phyloP scores from a whole-genome alignment of 2,329 filamentous ascomycete genomes.

The Neopestalotiopsis sp. region DNA sequence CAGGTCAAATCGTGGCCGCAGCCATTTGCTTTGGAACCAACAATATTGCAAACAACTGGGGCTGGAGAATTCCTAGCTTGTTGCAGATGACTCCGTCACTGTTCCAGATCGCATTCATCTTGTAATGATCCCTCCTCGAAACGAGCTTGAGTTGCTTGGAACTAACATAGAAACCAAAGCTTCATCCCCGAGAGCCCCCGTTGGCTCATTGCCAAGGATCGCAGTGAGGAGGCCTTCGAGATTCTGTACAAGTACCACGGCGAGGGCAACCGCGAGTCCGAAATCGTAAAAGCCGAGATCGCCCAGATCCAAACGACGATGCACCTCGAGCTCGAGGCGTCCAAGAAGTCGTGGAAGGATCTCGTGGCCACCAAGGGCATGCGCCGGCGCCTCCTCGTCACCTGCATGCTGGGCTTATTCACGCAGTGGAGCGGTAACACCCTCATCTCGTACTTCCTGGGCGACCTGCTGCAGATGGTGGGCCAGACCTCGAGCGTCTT shows the following conservation, averaged over 20 bases:
- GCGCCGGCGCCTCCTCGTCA: constrained; percentile 54
- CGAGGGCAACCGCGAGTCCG: constrained; percentile 51
- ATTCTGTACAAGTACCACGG: constrained; percentile 46
- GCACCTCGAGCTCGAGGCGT: constrained; percentile 53
- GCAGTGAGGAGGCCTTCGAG: constrained; percentile 36
- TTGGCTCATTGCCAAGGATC: constrained; percentile 37
- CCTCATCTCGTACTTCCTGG: constrained; percentile 49
- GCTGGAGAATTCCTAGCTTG: constrained; percentile 51
- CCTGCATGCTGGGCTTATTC: constrained; percentile 56
- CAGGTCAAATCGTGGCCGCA: constrained; percentile 56
- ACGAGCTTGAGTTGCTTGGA: background rate
- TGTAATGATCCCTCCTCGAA: constrained; percentile 31
- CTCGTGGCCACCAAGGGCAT: constrained; percentile 57
- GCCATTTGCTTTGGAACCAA: constrained; percentile 57
- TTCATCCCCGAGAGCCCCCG: constrained; percentile 38
- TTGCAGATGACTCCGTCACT: constrained; percentile 52
- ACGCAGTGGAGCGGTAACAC: constrained; percentile 61
- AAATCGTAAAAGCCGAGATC: constrained; percentile 44
- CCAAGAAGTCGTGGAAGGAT: constrained; percentile 59
- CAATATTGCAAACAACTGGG: constrained; percentile 42
- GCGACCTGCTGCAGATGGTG: constrained; percentile 50
- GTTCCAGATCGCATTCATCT: constrained; percentile 45
- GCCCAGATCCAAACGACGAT: constrained; percentile 25
- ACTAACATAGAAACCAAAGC: constrained; percentile 20
- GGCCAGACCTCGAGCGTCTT: constrained; percentile 45